Evolutionary conservation across 495 filamentous ascomycete genomes (phyloP).

Genomic region (Haplographium delicatum): DNA sequence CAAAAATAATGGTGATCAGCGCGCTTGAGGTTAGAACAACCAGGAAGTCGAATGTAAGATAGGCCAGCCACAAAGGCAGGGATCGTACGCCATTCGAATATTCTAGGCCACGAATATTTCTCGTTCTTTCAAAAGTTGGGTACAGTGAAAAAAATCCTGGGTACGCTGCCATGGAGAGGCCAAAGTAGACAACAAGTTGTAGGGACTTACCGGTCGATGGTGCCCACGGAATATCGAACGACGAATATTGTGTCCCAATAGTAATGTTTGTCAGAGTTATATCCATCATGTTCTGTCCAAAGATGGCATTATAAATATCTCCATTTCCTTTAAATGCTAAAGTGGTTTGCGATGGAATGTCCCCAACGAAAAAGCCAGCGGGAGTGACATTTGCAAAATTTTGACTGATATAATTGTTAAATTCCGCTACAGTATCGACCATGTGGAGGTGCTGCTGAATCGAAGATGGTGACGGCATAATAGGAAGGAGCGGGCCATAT

Average conservation of each 20-base stretch:
- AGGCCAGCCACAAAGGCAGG: constrained; percentile 72
- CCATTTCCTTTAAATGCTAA: constrained; percentile 55
- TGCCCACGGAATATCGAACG: constrained; percentile 65
- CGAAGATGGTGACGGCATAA: constrained; percentile 19
- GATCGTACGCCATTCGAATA: constrained; percentile 79
- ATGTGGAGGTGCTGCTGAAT: constrained; percentile 31
- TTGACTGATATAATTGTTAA: constrained; percentile 56
- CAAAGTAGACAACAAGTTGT: constrained; percentile 73
- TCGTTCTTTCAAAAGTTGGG: constrained; percentile 70
- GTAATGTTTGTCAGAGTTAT: constrained; percentile 57
- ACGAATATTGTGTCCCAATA: constrained; percentile 60
- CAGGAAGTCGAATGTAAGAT: constrained; percentile 71
- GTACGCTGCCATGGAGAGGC: constrained; percentile 67
- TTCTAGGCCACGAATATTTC: constrained; percentile 74
- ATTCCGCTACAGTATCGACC: constrained; percentile 60
- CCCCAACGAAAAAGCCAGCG: constrained; percentile 63
- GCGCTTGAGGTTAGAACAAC: constrained; percentile 57
- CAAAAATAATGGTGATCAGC: constrained; percentile 57
- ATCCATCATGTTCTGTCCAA: constrained; percentile 69
- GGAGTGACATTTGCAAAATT: constrained; percentile 64
- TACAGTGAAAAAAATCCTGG: constrained; percentile 85
- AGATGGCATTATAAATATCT: constrained; percentile 49
- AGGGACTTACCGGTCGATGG: constrained; percentile 63
- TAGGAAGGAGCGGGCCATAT: constrained; percentile 33
- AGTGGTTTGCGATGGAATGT: constrained; percentile 44